Evolutionary conservation across 2,329 filamentous ascomycete species (phyloP), one percentile per base, ranked within the genome.

Genomic region (Leptographium radiaticola): DNA sequence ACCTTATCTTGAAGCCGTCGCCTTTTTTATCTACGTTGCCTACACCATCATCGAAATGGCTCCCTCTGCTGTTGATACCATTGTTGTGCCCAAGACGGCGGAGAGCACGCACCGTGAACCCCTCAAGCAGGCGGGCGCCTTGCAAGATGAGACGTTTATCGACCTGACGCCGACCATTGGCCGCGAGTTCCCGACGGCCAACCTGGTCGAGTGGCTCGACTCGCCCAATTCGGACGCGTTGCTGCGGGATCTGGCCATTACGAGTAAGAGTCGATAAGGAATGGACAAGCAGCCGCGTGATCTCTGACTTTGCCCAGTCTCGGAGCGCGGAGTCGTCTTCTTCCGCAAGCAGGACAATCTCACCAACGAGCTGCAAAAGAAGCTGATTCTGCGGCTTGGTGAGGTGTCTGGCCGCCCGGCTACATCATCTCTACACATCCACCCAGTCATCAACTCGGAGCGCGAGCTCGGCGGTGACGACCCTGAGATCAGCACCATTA

Each of bases 251-350:
- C 57, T 67, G 4, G 65, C 64, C 50, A 62, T 66, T 44, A 84
- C 79, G 1, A 77, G 81, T 85, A 67, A 59, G 71, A 56, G n/a
- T 38, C 9, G 11, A 1, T 10, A 18, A 40, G 34, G 25, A 6
- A 6, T 30, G 8, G n/a, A 33, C 9, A 30, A 16, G 11, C 40
- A 18, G 25, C 25, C 2, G n/a, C 7, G 3, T 7, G 81, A 79
- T 83, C 57, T 81, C 80, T 1, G 74, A 77, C 20, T 12, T 6
- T 6, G 2, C 25, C 53, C 59, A 18, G 75, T 77, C 50, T 77
- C 74, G 3, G 70, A 75, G 56, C 68, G 75, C 6, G 74, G 75
- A 1, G 74, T 79, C 0, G 71, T 77, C 18, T 77, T 78, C 64
- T 76, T 77, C 65, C 72, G 75, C 48, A 70, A 71, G 45, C 75